Conservation (phyloP, 768 basidiomycete species). For the Lactarius vividus region DNA sequence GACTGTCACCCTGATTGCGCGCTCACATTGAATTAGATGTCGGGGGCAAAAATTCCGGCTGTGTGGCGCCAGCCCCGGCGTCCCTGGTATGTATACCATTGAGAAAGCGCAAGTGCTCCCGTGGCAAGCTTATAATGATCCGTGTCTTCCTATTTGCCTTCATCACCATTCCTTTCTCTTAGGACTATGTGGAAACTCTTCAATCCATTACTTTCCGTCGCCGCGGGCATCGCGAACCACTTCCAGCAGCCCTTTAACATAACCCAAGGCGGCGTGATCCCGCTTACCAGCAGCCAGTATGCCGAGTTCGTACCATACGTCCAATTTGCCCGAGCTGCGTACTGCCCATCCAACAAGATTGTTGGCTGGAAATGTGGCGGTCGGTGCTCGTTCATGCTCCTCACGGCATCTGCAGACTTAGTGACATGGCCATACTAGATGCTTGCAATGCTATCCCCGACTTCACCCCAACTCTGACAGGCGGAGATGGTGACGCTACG, state of each 20-base stretch:
- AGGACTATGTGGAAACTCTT: conserved; percentile 12
- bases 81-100: not conserved
- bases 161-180: not conserved
- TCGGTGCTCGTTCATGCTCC: conserved; percentile 27
- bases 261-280: conserved; percentile 22
- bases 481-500: conserved; percentile 48
- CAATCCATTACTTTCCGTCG: conserved; percentile 1
- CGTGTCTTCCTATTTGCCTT: not conserved
- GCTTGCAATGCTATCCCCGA: conserved; percentile 43
- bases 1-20: not conserved
- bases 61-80: not conserved
- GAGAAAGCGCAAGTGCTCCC: not conserved
- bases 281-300: conserved; percentile 36
- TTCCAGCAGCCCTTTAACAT: conserved; percentile 6
- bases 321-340: conserved; percentile 55
- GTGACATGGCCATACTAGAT: conserved; percentile 29
- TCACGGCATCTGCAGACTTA: not conserved
- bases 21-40: not conserved
- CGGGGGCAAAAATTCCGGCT: not conserved
- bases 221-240: not conserved
- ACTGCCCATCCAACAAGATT: conserved; percentile 43
- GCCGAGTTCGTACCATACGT: conserved; percentile 45
- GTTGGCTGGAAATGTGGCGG: conserved; percentile 47
- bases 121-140: not conserved
- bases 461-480: conserved; percentile 42